These are phyloP conservation scores for Lentithecium fluviatile DNA, from an alignment of 495 filamentous ascomycete genomes.

Conservation along the genomic window DNA sequence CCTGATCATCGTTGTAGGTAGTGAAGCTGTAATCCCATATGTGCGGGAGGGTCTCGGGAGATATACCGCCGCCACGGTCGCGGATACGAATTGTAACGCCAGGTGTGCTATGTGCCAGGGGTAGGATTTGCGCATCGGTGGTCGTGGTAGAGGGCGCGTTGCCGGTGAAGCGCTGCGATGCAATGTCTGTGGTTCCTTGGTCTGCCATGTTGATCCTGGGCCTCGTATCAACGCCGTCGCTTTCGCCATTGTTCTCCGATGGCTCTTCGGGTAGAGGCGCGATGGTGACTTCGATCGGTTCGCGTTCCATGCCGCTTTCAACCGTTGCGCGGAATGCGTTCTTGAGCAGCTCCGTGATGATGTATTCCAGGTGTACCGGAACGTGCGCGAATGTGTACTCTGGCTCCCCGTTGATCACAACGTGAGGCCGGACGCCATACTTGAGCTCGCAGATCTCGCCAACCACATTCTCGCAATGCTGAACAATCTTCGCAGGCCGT, in stretches of 20 bases:
- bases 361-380: constrained; percentile 94
- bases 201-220: constrained; percentile 32
- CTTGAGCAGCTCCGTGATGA: constrained; percentile 92
- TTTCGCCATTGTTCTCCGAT: constrained; percentile 22
- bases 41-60: constrained; percentile 73
- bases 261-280: constrained; percentile 71
- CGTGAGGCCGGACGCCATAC: constrained; percentile 81
- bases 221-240: neutral
- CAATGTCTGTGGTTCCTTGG: constrained; percentile 42
- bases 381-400: constrained; percentile 84
- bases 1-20: constrained; percentile 77
- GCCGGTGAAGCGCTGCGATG: constrained; percentile 32
- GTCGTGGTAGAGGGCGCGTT: constrained; percentile 46
- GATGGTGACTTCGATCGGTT: constrained; percentile 88
- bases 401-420: constrained; percentile 78
- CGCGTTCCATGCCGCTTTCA: constrained; percentile 72
- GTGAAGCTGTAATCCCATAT: constrained; percentile 98
- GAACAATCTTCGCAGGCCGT: constrained; percentile 74
- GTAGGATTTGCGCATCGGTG: constrained; percentile 47
- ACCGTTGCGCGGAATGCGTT: constrained; percentile 93
- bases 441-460: constrained; percentile 94
- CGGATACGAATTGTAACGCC: constrained; percentile 94
- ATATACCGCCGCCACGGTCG: constrained; percentile 90
- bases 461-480: constrained; percentile 82
- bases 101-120: constrained; percentile 61